These are phyloP conservation scores for Microdochium trichocladiopsis DNA, from an alignment of 2,329 filamentous ascomycete genomes.

Conservation along the genomic window DNA sequence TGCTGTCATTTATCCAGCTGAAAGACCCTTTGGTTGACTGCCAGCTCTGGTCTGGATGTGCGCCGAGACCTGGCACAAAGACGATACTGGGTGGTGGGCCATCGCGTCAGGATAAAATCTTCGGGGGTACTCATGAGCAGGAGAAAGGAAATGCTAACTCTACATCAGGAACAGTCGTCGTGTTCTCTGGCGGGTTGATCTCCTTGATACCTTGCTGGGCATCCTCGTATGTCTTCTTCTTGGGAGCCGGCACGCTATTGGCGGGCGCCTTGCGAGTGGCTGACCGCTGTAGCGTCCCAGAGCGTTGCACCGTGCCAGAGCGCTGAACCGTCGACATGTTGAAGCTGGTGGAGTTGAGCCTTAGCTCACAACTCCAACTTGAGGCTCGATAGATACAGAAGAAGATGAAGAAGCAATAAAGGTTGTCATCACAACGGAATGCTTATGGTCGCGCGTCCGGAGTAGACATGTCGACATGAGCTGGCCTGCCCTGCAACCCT, in stretches of 20 bases:
- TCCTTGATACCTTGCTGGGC: slow-evolving; percentile 30
- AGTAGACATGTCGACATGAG: background rate
- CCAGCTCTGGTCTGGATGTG: slow-evolving; percentile 30
- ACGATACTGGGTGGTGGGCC: slow-evolving; percentile 22
- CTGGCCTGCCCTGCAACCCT: background rate
- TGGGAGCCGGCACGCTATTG: slow-evolving; percentile 2
- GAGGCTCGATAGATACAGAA: background rate
- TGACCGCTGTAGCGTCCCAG: slow-evolving; percentile 4
- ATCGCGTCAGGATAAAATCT: slow-evolving; percentile 7
- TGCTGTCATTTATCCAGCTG: slow-evolving; percentile 29
- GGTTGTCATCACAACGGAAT: background rate
- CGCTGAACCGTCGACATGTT: background rate
- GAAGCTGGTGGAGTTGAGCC: background rate
- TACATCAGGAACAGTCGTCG: slow-evolving; percentile 22
- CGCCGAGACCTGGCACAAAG: slow-evolving; percentile 31
- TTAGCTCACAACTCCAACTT: background rate
- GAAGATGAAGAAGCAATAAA: background rate
- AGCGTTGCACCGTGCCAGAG: background rate
- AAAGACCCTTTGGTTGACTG: slow-evolving; percentile 27
- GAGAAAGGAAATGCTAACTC: slow-evolving; percentile 17
- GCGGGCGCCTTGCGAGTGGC: slow-evolving; percentile 4
- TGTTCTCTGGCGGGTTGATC: slow-evolving; percentile 23
- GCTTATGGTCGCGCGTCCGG: background rate
- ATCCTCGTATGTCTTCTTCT: slow-evolving; percentile 24
- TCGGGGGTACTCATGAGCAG: background rate